Evolutionary conservation across 2,329 filamentous ascomycete species (phyloP).

Genomic region (Exophiala viscosa): DNA sequence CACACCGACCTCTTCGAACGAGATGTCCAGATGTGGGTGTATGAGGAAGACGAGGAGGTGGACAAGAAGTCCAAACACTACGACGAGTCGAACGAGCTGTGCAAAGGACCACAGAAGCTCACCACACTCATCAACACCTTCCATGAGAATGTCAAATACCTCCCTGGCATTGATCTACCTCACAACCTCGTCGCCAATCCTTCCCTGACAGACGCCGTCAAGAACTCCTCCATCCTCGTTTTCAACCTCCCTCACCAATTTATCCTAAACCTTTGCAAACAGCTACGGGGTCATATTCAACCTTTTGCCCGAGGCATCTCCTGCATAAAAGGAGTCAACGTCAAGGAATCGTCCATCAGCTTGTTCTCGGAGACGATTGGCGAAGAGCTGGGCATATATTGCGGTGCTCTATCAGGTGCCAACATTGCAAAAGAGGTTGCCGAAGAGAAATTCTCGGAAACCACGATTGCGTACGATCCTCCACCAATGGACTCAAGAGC

Average conservation of each 20-base stretch:
- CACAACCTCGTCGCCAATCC: conserved; percentile 79
- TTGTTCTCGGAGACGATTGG: conserved; percentile 96
- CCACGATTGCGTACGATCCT: conserved; percentile 93
- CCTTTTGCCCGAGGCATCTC: conserved; percentile 91
- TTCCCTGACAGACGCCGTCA: conserved; percentile 73
- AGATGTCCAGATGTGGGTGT: conserved; percentile 98
- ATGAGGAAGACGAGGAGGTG: conserved; percentile 81
- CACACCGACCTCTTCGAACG: conserved; percentile 79
- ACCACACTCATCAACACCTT: conserved; percentile 83
- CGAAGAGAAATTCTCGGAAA: conserved; percentile 93
- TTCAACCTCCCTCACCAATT: conserved; percentile 98
- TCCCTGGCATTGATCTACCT: conserved; percentile 81
- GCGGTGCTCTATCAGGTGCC: conserved; percentile 88
- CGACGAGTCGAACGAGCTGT: conserved; percentile 54
- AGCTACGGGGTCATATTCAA: conserved; percentile 81
- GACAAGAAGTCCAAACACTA: conserved; percentile 70
- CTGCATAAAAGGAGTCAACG: conserved; percentile 97
- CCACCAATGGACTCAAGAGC: conserved; percentile 80
- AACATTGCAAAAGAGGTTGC: conserved; percentile 97
- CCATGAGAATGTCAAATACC: conserved; percentile 98
- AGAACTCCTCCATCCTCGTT: conserved; percentile 79
- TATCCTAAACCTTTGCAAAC: conserved; percentile 78
- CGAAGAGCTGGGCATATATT: conserved; percentile 88
- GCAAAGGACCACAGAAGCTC: conserved; percentile 74
- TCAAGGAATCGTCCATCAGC: conserved; percentile 77